Percentiles rank a stretch among this genome's conserved stretches.
Conservation (phyloP, 352 stramenopile genomes). For the Pythium myriotylum region DNA sequence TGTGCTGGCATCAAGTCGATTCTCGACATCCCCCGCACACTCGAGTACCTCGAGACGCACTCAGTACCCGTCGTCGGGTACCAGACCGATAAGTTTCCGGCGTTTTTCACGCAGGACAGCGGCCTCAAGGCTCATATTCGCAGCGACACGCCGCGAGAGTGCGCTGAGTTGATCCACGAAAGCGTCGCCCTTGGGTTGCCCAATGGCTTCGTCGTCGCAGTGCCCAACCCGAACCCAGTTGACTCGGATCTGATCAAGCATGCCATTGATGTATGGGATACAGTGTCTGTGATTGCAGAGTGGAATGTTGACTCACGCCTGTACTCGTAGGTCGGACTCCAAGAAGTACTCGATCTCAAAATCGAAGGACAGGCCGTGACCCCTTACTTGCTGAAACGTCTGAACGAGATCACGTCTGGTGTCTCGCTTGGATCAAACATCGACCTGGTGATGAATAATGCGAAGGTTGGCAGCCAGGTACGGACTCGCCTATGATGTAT, state of each 20-base stretch:
- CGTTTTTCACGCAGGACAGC: slow-evolving; percentile 97
- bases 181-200: slow-evolving; percentile 78
- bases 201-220: slow-evolving; percentile 86
- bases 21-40: slow-evolving; percentile 95
- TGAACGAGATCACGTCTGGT: slow-evolving; percentile 95
- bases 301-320: not conserved
- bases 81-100: slow-evolving; percentile 94
- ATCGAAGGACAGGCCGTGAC: slow-evolving; percentile 96
- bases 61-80: slow-evolving; percentile 94
- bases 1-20: slow-evolving; percentile 99
- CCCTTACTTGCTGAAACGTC: slow-evolving; percentile 84
- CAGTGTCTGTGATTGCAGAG: too few relatives aligned
- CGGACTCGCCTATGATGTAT: not conserved
- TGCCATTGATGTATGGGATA: slow-evolving; percentile 90
- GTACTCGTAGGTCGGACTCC: slow-evolving; percentile 58
- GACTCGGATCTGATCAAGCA: slow-evolving; percentile 85
- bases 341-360: slow-evolving; percentile 78
- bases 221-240: slow-evolving; percentile 89
- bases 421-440: slow-evolving; percentile 95
- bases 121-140: slow-evolving; percentile 83
- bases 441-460: slow-evolving; percentile 97
- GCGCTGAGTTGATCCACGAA: slow-evolving; percentile 85
- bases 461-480: slow-evolving; percentile 93
- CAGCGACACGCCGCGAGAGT: slow-evolving; percentile 84
- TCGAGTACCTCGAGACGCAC: slow-evolving; percentile 97